Evolutionary conservation across 192 early-diverging fungal genomes (phyloP).

Genomic region (Geranomyces variabilis): DNA sequence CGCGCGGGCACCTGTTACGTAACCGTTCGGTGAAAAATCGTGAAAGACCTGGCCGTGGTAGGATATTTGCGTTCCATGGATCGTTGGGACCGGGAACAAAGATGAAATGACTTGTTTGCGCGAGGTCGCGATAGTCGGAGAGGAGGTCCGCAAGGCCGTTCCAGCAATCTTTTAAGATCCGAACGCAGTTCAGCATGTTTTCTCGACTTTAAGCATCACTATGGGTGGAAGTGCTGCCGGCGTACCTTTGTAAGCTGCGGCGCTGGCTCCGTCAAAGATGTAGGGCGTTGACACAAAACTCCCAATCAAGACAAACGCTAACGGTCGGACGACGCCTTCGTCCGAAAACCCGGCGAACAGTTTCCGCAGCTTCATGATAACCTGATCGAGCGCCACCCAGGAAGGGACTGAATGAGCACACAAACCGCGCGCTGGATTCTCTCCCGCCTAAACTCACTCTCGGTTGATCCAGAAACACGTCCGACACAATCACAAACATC

Average conservation of each 20-base stretch:
- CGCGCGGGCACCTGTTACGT: conserved; percentile 58
- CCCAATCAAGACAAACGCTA: conserved; percentile 86
- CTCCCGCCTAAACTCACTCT: conserved; percentile 47
- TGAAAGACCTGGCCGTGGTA: conserved; percentile 78
- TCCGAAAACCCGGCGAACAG: conserved; percentile 76
- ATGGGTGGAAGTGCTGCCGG: neutral
- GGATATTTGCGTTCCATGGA: conserved; percentile 71
- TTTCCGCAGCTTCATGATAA: conserved; percentile 68
- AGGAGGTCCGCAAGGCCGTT: conserved; percentile 68
- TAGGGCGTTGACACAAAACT: conserved; percentile 82
- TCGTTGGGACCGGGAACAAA: conserved; percentile 91
- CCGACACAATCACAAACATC: conserved; percentile 79
- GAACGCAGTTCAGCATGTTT: conserved; percentile 7
- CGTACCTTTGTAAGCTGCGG: conserved; percentile 64
- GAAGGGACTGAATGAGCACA: neutral
- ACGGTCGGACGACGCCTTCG: conserved; percentile 58
- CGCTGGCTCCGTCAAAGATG: conserved; percentile 63
- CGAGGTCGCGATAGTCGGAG: conserved; percentile 63
- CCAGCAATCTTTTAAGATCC: conserved; percentile 43
- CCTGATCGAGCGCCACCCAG: conserved; percentile 51
- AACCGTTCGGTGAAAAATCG: conserved; percentile 69
- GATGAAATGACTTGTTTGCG: conserved; percentile 71
- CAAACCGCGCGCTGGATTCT: neutral
- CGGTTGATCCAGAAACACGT: conserved; percentile 86
- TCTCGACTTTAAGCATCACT: conserved; percentile 3